phyloP scores from a whole-genome alignment of 2,329 filamentous ascomycete genomes.

The Cyanodermella asteris region DNA sequence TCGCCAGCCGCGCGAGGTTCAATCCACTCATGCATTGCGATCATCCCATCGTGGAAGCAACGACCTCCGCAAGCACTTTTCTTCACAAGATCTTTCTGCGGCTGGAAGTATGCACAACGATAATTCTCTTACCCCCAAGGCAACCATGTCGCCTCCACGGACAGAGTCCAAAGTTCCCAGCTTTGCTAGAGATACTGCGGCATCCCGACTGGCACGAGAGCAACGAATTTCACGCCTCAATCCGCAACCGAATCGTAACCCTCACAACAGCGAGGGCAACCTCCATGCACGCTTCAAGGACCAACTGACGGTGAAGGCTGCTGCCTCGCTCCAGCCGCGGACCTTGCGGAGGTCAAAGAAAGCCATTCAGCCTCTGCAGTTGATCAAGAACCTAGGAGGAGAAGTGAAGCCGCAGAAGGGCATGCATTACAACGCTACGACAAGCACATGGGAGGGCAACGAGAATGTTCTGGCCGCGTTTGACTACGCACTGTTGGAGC shows the following conservation, averaged over 20 bases:
- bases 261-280: conserved; percentile 28
- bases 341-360: conserved; percentile 28
- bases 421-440: conserved; percentile 82
- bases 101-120: conserved; percentile 9
- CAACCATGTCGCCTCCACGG: conserved; percentile 34
- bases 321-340: conserved; percentile 25
- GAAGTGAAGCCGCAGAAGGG: conserved; percentile 55
- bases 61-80: conserved; percentile 25
- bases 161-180: conserved; percentile 33
- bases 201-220: conserved; percentile 41
- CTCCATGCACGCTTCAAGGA: too few species aligned
- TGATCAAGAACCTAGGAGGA: conserved; percentile 67
- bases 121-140: conserved; percentile 21
- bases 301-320: too few species aligned
- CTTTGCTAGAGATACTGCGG: conserved; percentile 45
- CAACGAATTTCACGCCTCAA: conserved; percentile 23
- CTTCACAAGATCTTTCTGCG: conserved; percentile 15
- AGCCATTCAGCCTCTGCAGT: conserved; percentile 52
- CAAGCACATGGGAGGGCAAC: conserved; percentile 88
- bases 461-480: conserved; percentile 68
- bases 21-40: conserved; percentile 36
- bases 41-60: too few species aligned
- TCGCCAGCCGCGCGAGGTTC: conserved; percentile 55
- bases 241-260: conserved; percentile 39
- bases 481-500: conserved; percentile 31